Evolutionary conservation across 495 filamentous ascomycete species (phyloP).

Genomic region (Bacidia rubella): DNA sequence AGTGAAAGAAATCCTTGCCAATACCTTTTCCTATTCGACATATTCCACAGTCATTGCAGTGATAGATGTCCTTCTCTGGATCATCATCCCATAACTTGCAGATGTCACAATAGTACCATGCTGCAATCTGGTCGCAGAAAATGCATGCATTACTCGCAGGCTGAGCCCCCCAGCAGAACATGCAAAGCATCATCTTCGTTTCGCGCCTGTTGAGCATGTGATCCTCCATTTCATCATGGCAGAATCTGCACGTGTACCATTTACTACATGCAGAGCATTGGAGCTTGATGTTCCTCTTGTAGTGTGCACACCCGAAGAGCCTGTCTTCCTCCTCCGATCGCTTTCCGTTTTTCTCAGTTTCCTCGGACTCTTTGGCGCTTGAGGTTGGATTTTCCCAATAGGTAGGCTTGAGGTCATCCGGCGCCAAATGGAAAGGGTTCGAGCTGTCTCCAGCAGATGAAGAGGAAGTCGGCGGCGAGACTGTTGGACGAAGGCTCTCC

Average conservation of each 20-base stretch:
- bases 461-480: conserved; percentile 23
- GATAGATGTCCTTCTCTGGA: conserved; percentile 81
- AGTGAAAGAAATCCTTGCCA: conserved; percentile 94
- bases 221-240: conserved; percentile 77
- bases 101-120: conserved; percentile 87
- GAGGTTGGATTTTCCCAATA: conserved; percentile 40
- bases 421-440: conserved; percentile 53
- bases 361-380: conserved; percentile 21
- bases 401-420: conserved; percentile 58
- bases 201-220: conserved; percentile 68
- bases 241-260: conserved; percentile 95
- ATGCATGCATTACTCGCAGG: conserved; percentile 64
- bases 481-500: conserved; percentile 21
- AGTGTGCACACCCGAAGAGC: conserved; percentile 77
- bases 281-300: conserved; percentile 87
- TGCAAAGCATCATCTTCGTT: conserved; percentile 95
- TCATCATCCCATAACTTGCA: conserved; percentile 98
- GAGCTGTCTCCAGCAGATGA: conserved; percentile 23
- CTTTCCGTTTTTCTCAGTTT: conserved; percentile 26
- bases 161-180: conserved; percentile 84
- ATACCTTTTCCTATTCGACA: conserved; percentile 83
- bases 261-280: conserved; percentile 78
- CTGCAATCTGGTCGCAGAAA: conserved; percentile 59
- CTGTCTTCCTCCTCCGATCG: conserved; percentile 22
- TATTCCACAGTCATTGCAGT: conserved; percentile 93